Evolutionary conservation across 164 flowering plant genomes (phyloP).

Genomic region (Kingdonia uniflora): DNA sequence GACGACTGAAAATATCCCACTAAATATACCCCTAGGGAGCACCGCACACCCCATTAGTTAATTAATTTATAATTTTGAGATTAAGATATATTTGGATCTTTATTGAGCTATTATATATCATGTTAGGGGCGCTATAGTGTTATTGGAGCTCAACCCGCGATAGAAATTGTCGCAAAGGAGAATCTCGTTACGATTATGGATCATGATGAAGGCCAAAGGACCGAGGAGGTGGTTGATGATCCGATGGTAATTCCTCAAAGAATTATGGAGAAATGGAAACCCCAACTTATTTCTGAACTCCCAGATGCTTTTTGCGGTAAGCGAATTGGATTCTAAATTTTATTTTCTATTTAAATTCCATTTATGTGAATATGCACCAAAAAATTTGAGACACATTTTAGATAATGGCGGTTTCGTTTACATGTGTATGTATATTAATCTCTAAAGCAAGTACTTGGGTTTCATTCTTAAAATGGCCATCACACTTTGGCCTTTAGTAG

Average conservation of each 20-base stretch:
- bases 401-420: no score
- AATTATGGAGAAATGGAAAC: conserved; percentile 60
- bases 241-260: conserved; percentile 57
- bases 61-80: not conserved
- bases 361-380: no score
- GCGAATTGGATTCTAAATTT: conserved; percentile 1
- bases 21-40: no score
- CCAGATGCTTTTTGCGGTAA: conserved; percentile 80
- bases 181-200: conserved; percentile 67
- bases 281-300: conserved; percentile 61
- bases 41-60: no score
- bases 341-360: no score
- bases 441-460: no score
- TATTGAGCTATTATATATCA: conserved; percentile 7
- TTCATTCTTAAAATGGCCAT: no score
- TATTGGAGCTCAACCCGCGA: conserved; percentile 74
- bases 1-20: no score
- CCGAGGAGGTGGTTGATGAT: conserved; percentile 64
- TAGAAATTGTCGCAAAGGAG: conserved; percentile 77
- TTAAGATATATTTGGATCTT: not conserved
- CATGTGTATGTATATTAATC: no score
- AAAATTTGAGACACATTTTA: no score
- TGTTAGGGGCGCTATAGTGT: conserved; percentile 80
- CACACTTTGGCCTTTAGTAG: no score
- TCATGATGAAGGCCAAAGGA: conserved; percentile 46